Conservation (phyloP, 805 yeast genomes). For the Starmera dryadoides region DNA sequence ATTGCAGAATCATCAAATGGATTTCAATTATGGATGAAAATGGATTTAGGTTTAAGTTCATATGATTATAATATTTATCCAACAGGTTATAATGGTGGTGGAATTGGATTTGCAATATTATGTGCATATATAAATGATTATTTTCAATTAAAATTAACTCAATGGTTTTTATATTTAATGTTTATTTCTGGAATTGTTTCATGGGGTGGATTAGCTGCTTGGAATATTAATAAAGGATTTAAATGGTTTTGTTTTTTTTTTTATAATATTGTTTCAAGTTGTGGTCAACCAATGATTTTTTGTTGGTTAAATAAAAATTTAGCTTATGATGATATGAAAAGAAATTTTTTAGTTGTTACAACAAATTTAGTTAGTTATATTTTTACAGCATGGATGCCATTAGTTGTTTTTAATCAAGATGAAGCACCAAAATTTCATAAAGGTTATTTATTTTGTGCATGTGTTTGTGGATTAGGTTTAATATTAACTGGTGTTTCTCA, state of each 20-base stretch:
- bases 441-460: neutral
- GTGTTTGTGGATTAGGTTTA: neutral
- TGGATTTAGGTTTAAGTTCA: slow-evolving; percentile 23
- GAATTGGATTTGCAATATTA: slow-evolving; percentile 27
- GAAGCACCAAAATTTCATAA: neutral
- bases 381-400: slow-evolving; percentile 1
- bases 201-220: neutral
- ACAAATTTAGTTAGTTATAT: slow-evolving; percentile 1
- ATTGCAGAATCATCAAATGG: neutral
- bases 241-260: slow-evolving; percentile 2
- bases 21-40: slow-evolving; percentile 28
- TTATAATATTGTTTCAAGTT: neutral
- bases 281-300: slow-evolving; percentile 1
- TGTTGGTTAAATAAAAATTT: neutral
- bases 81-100: slow-evolving; percentile 26
- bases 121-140: slow-evolving; percentile 28
- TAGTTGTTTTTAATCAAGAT: slow-evolving; percentile 1
- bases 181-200: neutral
- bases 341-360: neutral
- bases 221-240: neutral
- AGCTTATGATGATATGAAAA: slow-evolving; percentile 1
- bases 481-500: neutral
- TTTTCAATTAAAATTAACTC: slow-evolving; percentile 3
- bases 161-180: neutral
- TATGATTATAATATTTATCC: slow-evolving; percentile 31